Percentiles rank a stretch among this genome's conserved stretches.
phyloP scores from a whole-genome alignment of 2,329 filamentous ascomycete genomes.

The Xylariaceae sp. region DNA sequence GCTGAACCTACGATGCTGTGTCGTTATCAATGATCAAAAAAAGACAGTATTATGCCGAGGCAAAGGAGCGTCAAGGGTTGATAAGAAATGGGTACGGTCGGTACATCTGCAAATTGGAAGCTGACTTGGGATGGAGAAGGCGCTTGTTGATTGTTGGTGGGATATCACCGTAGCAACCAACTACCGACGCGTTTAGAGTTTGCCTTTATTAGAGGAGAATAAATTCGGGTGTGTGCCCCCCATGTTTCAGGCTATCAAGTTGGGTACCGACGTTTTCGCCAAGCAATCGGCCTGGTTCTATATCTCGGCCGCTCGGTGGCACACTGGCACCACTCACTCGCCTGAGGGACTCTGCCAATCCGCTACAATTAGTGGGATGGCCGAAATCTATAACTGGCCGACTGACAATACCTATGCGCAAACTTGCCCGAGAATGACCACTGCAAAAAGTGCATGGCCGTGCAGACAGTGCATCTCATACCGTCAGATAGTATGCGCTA shows the following conservation, averaged over 20 bases:
- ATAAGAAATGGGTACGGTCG: neutral
- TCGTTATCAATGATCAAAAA: constrained; percentile 1
- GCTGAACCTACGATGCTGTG: neutral
- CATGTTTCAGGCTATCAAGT: neutral
- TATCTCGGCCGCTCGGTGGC: no score
- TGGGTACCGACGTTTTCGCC: neutral
- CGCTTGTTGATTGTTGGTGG: constrained; percentile 17
- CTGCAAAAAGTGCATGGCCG: no score
- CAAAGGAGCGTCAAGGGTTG: constrained; percentile 1
- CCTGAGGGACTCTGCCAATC: no score
- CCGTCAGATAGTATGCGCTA: no score
- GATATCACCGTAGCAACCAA: constrained; percentile 13
- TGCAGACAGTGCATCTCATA: no score
- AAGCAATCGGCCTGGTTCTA: no score
- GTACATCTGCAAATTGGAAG: neutral
- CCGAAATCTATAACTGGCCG: no score
- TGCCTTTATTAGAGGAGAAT: neutral
- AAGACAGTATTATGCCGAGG: neutral
- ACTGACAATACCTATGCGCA: no score
- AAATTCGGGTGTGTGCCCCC: neutral
- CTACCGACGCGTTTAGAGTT: neutral
- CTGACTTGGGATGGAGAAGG: neutral
- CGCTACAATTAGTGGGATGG: no score
- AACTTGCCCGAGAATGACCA: no score
- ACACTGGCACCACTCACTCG: no score